Conservation (phyloP, 2,329 filamentous ascomycete species). For the Cercospora brassicicola region DNA sequence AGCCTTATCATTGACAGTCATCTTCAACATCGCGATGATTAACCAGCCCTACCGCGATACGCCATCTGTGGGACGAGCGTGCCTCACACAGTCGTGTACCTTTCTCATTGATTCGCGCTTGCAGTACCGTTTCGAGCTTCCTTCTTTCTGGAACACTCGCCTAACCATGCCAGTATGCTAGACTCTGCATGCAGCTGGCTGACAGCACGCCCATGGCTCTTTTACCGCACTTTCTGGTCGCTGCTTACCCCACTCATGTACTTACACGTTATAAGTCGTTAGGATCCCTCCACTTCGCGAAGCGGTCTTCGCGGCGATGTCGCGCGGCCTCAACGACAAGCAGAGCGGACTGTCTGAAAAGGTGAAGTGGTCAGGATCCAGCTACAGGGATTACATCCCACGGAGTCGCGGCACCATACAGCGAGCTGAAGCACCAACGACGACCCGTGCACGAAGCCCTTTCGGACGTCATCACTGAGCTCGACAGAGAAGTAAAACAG, state of each 20-base stretch:
- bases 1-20: conserved; percentile 24
- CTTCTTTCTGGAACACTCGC: not conserved
- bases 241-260: not conserved
- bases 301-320: conserved; percentile 13
- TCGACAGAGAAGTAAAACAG: not conserved
- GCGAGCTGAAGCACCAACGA: conserved; percentile 1
- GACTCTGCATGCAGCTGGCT: conserved; percentile 1
- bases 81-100: not conserved
- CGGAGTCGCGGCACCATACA: not conserved
- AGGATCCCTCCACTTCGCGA: conserved; percentile 1
- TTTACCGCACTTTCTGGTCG: not conserved
- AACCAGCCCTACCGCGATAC: conserved; percentile 22
- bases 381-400: not conserved
- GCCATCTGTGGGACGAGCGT: not conserved
- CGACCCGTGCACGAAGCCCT: not conserved
- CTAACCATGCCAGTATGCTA: conserved; percentile 1
- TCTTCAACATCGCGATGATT: conserved; percentile 21
- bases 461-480: not conserved
- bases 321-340: not conserved
- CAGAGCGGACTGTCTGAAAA: not conserved
- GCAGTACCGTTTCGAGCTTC: not conserved
- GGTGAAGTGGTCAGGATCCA: conserved; percentile 4
- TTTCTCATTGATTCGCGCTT: not conserved
- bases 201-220: not conserved
- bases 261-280: not conserved